Conservation (phyloP, 2,329 filamentous ascomycete genomes). For the Fusarium gaditjirri region DNA sequence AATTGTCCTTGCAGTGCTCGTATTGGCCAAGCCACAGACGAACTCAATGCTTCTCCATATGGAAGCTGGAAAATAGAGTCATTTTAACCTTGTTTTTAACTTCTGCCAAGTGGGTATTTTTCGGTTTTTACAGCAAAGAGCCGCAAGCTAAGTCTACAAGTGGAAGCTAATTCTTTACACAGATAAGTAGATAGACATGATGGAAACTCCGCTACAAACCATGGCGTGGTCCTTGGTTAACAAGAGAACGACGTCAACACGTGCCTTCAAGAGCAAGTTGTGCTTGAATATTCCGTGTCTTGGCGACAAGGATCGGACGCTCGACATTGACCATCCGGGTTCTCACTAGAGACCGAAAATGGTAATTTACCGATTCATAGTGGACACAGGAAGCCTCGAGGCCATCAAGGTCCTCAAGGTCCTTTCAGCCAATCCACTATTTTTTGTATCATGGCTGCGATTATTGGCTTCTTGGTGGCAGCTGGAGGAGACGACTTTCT, state of each 20-base stretch:
- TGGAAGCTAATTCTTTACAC: background rate
- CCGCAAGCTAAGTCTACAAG: slow-evolving; percentile 11
- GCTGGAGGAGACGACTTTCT: slow-evolving; percentile 5
- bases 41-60: background rate
- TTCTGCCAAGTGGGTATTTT: slow-evolving; percentile 9
- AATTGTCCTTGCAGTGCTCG: background rate
- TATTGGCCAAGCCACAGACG: background rate
- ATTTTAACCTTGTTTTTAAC: slow-evolving; percentile 37
- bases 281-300: slow-evolving; percentile 16
- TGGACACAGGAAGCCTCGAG: slow-evolving; percentile 5
- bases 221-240: background rate
- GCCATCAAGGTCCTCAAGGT: slow-evolving; percentile 40
- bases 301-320: slow-evolving; percentile 31
- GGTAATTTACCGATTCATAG: slow-evolving; percentile 28
- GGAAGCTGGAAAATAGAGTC: background rate
- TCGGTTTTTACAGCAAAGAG: slow-evolving; percentile 4
- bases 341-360: slow-evolving; percentile 27
- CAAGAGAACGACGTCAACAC: background rate
- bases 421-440: slow-evolving; percentile 30
- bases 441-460: slow-evolving; percentile 11
- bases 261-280: slow-evolving; percentile 12
- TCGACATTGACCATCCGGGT: slow-evolving; percentile 37
- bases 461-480: slow-evolving; percentile 1
- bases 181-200: too few relatives aligned
- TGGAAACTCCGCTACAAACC: background rate